These are phyloP conservation scores for Pyrus pyrifolia DNA, from an alignment of 306 rosid genomes.

Conservation along the genomic window DNA sequence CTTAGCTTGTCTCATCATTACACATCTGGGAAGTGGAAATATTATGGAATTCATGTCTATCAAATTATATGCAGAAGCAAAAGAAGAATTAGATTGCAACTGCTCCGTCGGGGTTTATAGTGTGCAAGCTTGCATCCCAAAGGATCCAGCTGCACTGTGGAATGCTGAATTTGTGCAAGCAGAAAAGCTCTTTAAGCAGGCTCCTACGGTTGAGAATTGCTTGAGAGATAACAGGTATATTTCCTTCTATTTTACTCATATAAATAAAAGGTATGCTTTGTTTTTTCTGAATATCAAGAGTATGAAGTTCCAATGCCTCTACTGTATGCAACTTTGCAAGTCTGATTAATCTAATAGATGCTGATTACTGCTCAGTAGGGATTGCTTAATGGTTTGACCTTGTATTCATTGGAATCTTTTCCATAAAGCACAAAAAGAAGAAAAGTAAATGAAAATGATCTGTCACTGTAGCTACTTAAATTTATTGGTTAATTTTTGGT, in stretches of 20 bases:
- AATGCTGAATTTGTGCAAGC: slow-evolving; percentile 91
- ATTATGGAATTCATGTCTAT: slow-evolving; percentile 4
- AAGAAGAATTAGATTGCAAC: slow-evolving; percentile 66
- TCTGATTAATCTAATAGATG: background rate
- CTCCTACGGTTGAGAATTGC: slow-evolving; percentile 59
- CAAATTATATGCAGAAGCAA: slow-evolving; percentile 62
- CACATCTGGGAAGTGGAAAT: slow-evolving; percentile 14
- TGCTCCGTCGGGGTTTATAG: slow-evolving; percentile 88
- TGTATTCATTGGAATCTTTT: background rate
- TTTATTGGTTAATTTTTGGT: background rate
- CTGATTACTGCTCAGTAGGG: background rate
- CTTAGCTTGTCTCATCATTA: background rate
- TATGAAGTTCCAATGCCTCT: background rate
- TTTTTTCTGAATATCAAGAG: background rate
- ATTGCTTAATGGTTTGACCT: background rate
- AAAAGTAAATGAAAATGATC: background rate
- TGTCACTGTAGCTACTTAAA: background rate
- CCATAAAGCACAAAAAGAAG: background rate
- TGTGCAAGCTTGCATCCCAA: slow-evolving; percentile 86
- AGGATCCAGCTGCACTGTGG: slow-evolving; percentile 90
- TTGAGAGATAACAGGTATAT: slow-evolving; percentile 84
- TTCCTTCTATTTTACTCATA: background rate
- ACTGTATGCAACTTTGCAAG: background rate
- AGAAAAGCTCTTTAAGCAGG: slow-evolving; percentile 85
- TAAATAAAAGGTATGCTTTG: background rate